Evolutionary conservation across 1,284 basidiomycete species (phyloP), one percentile per base, ranked within the genome.

Genomic region (Trichosporon faecale): DNA sequence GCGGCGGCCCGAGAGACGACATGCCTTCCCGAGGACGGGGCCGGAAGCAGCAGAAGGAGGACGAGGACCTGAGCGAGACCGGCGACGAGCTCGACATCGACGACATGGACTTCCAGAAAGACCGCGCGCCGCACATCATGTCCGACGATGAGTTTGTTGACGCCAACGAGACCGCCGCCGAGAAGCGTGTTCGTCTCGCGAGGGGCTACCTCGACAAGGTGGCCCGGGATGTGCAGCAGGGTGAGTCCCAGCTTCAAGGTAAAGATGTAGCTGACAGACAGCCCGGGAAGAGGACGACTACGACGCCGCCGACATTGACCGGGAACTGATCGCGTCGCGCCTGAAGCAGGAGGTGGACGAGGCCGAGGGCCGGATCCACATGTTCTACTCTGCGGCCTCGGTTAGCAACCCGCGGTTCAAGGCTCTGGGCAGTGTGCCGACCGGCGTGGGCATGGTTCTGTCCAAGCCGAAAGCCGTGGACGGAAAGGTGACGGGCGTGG

Each of bases 221-320:
- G 18, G 68, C 75, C 64, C 91, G 92, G 80, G 89, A 91, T 72
- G 87, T 86, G 21, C 83, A 92, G 60, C 77, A 76, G 67, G 91
- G 92, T 91, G 76, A 81, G 89, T 85, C 2, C 64, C 5, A 40
- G 61, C 12, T 9, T 55, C 33, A 33, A 66, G 35, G 74, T 49
- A 25, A 29, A 14, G 61, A 21, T 21, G 14, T 29, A 37, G 52
- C 33, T 68, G 37, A 72, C 18, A 68, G 21, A 8, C 66, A 78
- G 76, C 72, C 65, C 70, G 27, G 21, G 78, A 79, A 65, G 92
- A 93, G 35, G 91, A 90, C 35, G 93, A 94, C 72, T 93, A 90
- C 73, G 95, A 99, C 79, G 96, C 96, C 2, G 94, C 93, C 0
- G 94, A 95, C 74, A 90, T 96, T 64, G 95, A 98, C 85, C 88